Evolutionary conservation across 2,329 filamentous ascomycete genomes (phyloP), one percentile per base, ranked within the genome.

Genomic region (Rachicladosporium sp.): DNA sequence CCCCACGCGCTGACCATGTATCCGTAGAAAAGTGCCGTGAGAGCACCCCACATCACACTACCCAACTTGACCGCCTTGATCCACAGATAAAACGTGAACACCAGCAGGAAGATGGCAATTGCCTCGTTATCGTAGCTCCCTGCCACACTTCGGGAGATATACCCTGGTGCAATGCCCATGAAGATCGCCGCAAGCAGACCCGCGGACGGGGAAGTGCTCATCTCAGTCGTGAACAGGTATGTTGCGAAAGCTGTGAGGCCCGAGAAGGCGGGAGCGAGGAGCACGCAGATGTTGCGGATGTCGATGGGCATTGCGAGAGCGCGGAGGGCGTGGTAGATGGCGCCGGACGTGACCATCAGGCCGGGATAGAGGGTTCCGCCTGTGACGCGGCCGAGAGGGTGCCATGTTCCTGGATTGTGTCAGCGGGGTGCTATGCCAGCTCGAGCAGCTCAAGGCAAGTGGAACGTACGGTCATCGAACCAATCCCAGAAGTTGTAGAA

Each of bases 1-100:
- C 91, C 91, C 91, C 91, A 98, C 11, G 93, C 93, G 36, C 89
- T 91, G 48, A 98, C 91, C 91, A 98, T 98, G 77, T 98, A 98
- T 57, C 91, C 91, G 65, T 98, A 98, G 68, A 93, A 96, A 40
- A 98, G 73, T 33, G 91, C 91, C 53, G 88, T 91, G 46, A 95
- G 71, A 30, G 85, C 88, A 52, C 87, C 89, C 89, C 89, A 98
- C 64, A 95, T 83, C 61, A 93, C 87, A 37, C 91, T 96, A 19
- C 91, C 91, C 43, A 87, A 76, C 71, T 98, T 98, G 51, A 98
- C 74, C 12, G 91, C 86, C 74, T 96, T 96, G 68, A 98, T 94
- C 91, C 91, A 98, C 39, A 98, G 76, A 67, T 80, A 98, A 67
- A 98, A 98, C 60, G 91, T 98, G 63, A 94, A 95, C 49, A 98